These are phyloP conservation scores for Pseudogymnoascus sp. DNA, from an alignment of 2,329 filamentous ascomycete genomes.

Conservation along the genomic window DNA sequence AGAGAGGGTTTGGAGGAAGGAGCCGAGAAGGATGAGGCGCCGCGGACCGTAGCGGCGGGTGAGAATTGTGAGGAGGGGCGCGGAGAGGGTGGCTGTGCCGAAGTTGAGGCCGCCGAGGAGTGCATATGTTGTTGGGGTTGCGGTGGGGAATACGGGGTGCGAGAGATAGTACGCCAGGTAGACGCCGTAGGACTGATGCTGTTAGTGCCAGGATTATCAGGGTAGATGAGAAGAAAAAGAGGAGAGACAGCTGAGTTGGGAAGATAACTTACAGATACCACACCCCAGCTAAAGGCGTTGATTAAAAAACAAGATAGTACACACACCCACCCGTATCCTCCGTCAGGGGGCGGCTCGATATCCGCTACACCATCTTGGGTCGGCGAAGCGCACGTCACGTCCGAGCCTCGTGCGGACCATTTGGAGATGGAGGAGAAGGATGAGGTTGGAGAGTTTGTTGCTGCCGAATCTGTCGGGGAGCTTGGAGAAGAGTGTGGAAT, in stretches of 20 bases:
- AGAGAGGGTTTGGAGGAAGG: conserved; percentile 39
- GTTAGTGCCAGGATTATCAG: conserved; percentile 14
- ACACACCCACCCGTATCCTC: conserved; percentile 38
- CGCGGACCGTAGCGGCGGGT: conserved; percentile 42
- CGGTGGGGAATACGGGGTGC: conserved; percentile 42
- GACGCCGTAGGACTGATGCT: conserved; percentile 39
- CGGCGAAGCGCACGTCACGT: not conserved
- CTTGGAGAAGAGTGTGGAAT: not conserved
- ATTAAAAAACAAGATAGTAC: conserved; percentile 18
- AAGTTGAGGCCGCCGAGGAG: conserved; percentile 50
- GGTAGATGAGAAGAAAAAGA: not conserved
- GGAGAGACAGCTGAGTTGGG: not conserved
- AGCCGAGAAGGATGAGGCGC: conserved; percentile 42
- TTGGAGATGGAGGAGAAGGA: not conserved
- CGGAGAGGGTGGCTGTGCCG: conserved; percentile 43
- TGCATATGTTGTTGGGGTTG: conserved; percentile 48
- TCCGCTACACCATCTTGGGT: not conserved
- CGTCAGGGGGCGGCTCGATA: conserved; percentile 35
- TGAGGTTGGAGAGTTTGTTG: not conserved
- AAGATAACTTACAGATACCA: conserved; percentile 31
- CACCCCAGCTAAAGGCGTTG: conserved; percentile 28
- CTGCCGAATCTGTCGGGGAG: not conserved
- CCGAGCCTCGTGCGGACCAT: not conserved
- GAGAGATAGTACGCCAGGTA: conserved; percentile 51
- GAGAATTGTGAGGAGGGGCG: conserved; percentile 43